These are phyloP conservation scores for Sergeia podlipaevii DNA, from an alignment of 208 protist species.

Conservation along the genomic window DNA sequence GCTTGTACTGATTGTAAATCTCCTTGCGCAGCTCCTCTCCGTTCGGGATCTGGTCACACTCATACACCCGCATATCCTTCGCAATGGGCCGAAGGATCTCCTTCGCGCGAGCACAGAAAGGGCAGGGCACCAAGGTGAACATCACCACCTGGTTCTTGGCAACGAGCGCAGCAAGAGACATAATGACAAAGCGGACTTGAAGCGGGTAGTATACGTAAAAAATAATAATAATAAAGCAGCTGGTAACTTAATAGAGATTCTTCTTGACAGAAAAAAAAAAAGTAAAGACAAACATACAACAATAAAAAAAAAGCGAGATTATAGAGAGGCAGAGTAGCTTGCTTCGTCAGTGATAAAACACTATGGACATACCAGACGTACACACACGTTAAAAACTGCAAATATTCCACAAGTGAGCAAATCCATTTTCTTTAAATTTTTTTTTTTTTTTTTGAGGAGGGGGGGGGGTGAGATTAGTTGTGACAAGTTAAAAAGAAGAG, in stretches of 20 bases:
- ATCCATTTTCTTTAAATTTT: no score
- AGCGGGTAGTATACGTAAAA: background rate
- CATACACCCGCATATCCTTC: constrained; percentile 49
- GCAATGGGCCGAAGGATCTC: constrained; percentile 38
- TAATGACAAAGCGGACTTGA: no score
- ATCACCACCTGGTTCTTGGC: constrained; percentile 52
- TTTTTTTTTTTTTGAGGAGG: no score
- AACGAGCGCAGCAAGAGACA: constrained; percentile 40
- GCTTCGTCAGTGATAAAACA: no score
- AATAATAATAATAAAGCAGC: background rate
- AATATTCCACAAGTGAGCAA: no score
- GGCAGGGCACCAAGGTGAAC: constrained; percentile 65
- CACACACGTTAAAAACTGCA: no score
- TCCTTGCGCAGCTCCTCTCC: constrained; percentile 49
- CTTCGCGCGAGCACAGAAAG: constrained; percentile 58
- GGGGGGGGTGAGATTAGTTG: no score
- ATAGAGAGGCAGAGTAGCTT: no score
- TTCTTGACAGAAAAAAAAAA: constrained; percentile 1
- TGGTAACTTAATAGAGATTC: background rate
- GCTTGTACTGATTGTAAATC: constrained; percentile 37
- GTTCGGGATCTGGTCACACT: constrained; percentile 46
- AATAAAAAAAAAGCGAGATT: constrained; percentile 7
- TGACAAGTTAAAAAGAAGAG: constrained; percentile 3
- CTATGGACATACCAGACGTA: no score
- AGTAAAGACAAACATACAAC: background rate